Percentiles rank a stretch among this genome's conserved stretches.
Conservation (phyloP, 2,329 filamentous ascomycete genomes). For the Elsinoe necatrix region DNA sequence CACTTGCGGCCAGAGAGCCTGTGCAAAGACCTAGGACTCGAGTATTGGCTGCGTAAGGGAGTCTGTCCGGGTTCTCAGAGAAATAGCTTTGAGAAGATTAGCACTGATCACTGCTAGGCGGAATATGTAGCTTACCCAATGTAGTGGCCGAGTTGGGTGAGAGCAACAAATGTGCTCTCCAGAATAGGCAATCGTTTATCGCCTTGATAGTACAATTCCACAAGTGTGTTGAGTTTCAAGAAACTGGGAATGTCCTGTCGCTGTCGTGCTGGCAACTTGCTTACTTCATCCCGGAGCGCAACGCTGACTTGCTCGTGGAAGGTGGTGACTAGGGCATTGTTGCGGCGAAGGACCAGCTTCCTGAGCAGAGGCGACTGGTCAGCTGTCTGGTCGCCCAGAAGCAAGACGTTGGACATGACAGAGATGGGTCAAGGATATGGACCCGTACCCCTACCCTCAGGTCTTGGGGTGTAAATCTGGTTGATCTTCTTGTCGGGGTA, state of each 20-base stretch:
- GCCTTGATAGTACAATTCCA: slow-evolving; percentile 55
- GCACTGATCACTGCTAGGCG: slow-evolving; percentile 17
- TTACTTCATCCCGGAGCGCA: slow-evolving; percentile 53
- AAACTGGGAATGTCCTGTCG: slow-evolving; percentile 54
- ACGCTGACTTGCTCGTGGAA: slow-evolving; percentile 53
- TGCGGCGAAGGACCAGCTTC: slow-evolving; percentile 40
- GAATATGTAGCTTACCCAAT: slow-evolving; percentile 48
- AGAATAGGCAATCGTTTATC: slow-evolving; percentile 51
- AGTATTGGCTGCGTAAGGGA: slow-evolving; percentile 41
- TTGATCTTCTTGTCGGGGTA: background rate
- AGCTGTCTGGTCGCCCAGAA: slow-evolving; percentile 64
- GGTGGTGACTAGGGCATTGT: slow-evolving; percentile 51
- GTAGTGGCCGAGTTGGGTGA: slow-evolving; percentile 59
- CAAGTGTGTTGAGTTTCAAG: slow-evolving; percentile 53
- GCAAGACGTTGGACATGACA: slow-evolving; percentile 44
- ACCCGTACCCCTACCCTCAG: background rate
- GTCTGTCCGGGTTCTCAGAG: slow-evolving; percentile 46
- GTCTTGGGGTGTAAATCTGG: background rate
- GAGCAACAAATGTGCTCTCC: slow-evolving; percentile 56
- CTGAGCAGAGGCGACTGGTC: slow-evolving; percentile 56
- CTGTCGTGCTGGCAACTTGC: slow-evolving; percentile 49
- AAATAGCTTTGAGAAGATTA: slow-evolving; percentile 35
- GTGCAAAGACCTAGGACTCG: slow-evolving; percentile 59
- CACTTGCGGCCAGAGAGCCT: slow-evolving; percentile 60
- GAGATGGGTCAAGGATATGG: background rate